Conservation (phyloP, 495 filamentous ascomycete genomes). For the Trichoderma orchidacearum region DNA sequence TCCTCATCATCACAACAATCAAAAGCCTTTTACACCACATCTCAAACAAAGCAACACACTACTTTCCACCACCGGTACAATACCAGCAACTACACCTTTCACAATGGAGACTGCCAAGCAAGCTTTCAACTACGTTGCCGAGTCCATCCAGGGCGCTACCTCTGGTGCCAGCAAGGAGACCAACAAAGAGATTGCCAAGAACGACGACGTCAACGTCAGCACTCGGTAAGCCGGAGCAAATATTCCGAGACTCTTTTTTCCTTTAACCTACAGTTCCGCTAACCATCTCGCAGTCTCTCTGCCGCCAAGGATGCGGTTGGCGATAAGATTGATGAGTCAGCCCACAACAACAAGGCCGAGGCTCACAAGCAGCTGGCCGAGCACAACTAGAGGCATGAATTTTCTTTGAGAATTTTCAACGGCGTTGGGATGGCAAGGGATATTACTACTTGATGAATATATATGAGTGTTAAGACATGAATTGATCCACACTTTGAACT, state of each 20-base stretch:
- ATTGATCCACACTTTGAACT: background rate
- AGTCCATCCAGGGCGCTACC: slow-evolving; percentile 38
- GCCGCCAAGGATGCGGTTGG: slow-evolving; percentile 35
- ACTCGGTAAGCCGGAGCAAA: slow-evolving; percentile 29
- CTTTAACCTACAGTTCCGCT: background rate
- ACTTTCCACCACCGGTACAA: slow-evolving; percentile 12
- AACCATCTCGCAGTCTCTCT: slow-evolving; percentile 13
- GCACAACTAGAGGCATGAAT: slow-evolving; percentile 11
- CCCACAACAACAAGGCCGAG: slow-evolving; percentile 30
- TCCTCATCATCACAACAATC: slow-evolving; percentile 11
- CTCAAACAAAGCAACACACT: slow-evolving; percentile 13
- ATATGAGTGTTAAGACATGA: background rate
- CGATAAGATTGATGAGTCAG: slow-evolving; percentile 35
- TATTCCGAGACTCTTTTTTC: background rate
- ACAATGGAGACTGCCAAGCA: slow-evolving; percentile 47
- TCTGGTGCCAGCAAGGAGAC: slow-evolving; percentile 45
- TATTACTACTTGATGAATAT: background rate
- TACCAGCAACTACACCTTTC: slow-evolving; percentile 19
- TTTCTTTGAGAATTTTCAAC: background rate
- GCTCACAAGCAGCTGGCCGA: slow-evolving; percentile 33
- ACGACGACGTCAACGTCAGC: slow-evolving; percentile 32
- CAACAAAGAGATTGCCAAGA: slow-evolving; percentile 53
- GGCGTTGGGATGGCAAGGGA: background rate
- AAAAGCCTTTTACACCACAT: slow-evolving; percentile 8
- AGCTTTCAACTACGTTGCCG: slow-evolving; percentile 45